Evolutionary conservation across 1,284 basidiomycete genomes (phyloP), one percentile per base, ranked within the genome.

Genomic region (Fomitopsis palustris): DNA sequence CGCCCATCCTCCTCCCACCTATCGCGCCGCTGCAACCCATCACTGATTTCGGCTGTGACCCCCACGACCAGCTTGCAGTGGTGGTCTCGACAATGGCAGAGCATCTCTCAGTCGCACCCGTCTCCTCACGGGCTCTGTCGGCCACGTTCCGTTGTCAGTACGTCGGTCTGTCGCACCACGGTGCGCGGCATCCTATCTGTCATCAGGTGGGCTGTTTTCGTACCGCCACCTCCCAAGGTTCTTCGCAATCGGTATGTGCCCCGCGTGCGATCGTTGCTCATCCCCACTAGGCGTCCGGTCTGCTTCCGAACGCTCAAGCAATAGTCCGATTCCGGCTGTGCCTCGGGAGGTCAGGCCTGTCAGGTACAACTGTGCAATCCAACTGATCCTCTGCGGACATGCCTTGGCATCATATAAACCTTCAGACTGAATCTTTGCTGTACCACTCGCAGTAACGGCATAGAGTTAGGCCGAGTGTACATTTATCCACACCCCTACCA

Each of bases 11-110:
- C 45, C 29, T 47, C 45, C 33, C 19, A 29, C 31, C 19, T 35
- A 33, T 52, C 31, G 7, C 33, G 35, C 31, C 35, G 17, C 49
- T 16, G 35, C 33, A 19, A 52, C 31, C 45, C 33, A 31, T 52
- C 49, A 52, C 47, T 52, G 49, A 52, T 52, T 19, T 52, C 35
- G 49, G 49, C 49, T 37, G 49, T 52, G 49, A n/a, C 49, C 49
- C 21, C 31, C 17, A 19, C 49, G 49, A 52, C 49, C 16, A 52
- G 49, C 49, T 31, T 7, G 19, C 31, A n/a, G 23, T n/a, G 10
- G 7, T 17, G 25, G 9, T 14, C 31, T 35, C 49, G 31, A 52
- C 29, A 52, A 52, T 21, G n/a, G 31, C 49, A 14, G 19, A 4
- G 45, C 5, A 19, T 51, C 16, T 51, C 47, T 5, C 27, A 52